A percentile compares a stretch with the other conserved stretches of the same genome.
Evolutionary conservation across 345 rosid species (phyloP).

Genomic region (Citrus inodora): DNA sequence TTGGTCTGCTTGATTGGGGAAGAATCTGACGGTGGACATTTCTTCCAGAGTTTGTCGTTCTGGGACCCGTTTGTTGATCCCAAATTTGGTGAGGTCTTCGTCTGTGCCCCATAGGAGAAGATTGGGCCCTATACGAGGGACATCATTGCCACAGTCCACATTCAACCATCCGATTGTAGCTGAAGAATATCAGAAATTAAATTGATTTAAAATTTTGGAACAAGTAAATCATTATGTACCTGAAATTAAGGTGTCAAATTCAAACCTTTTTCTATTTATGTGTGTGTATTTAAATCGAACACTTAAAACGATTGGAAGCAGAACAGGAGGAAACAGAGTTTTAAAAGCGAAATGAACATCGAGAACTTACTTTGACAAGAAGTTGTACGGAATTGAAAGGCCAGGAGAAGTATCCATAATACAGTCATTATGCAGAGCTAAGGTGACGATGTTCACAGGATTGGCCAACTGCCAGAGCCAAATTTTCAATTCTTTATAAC

Average conservation of each 20-base stretch:
- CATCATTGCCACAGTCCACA: background rate
- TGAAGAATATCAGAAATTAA: background rate
- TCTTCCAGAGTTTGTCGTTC: background rate
- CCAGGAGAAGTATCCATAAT: background rate
- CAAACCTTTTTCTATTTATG: too few relatives aligned
- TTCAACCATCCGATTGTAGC: background rate
- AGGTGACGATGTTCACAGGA: background rate
- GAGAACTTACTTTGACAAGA: background rate
- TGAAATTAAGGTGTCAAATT: background rate
- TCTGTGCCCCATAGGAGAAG: background rate
- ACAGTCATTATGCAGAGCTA: too few relatives aligned
- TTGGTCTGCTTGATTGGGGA: constrained; percentile 8
- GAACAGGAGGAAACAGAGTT: background rate
- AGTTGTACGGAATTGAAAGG: background rate
- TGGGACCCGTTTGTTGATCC: background rate
- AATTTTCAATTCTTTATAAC: background rate
- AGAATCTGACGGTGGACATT: constrained; percentile 24
- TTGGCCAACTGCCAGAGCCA: too few relatives aligned
- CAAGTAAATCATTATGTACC: background rate
- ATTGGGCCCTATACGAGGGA: background rate
- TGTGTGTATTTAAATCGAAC: too few relatives aligned
- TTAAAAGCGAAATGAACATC: background rate
- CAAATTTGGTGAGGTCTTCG: background rate
- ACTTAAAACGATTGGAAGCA: background rate
- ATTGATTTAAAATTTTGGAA: background rate